Evolutionary conservation across 345 rosid species (phyloP).

Genomic region (Camelina neglecta): DNA sequence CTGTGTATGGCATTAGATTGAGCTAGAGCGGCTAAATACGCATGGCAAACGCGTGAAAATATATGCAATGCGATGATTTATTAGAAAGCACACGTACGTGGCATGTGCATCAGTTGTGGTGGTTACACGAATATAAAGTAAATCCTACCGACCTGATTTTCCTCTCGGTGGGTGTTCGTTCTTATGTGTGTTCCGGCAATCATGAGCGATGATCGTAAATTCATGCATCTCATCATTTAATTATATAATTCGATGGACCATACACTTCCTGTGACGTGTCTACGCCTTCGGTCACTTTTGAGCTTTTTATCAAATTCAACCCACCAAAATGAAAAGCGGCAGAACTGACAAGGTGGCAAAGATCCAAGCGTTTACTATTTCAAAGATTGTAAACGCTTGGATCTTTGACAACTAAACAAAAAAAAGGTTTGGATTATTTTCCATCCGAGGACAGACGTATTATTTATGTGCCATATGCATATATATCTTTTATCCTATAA

Average conservation of each 20-base stretch:
- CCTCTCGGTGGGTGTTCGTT: conserved; percentile 21
- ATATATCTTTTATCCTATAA: too few species aligned
- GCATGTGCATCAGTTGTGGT: conserved; percentile 30
- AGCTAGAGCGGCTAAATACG: neutral
- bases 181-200: neutral
- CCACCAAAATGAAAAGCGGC: conserved; percentile 33
- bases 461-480: too few species aligned
- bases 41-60: too few species aligned
- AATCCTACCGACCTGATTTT: conserved; percentile 36
- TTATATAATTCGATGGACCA: conserved; percentile 6
- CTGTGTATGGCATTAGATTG: too few species aligned
- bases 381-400: too few species aligned
- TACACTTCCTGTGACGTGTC: conserved; percentile 25
- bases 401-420: too few species aligned
- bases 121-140: conserved; percentile 32
- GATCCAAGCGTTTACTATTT: conserved; percentile 15
- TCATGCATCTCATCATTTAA: conserved; percentile 29
- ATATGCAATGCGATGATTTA: neutral
- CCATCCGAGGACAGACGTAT: too few species aligned
- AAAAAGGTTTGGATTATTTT: too few species aligned
- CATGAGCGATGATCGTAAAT: conserved; percentile 24
- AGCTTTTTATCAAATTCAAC: conserved; percentile 30
- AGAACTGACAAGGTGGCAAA: conserved; percentile 28
- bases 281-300: conserved; percentile 4
- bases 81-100: conserved; percentile 14